Base-by-base conservation (phyloP, 768 basidiomycete species). In the Boletus huronensis region DNA sequence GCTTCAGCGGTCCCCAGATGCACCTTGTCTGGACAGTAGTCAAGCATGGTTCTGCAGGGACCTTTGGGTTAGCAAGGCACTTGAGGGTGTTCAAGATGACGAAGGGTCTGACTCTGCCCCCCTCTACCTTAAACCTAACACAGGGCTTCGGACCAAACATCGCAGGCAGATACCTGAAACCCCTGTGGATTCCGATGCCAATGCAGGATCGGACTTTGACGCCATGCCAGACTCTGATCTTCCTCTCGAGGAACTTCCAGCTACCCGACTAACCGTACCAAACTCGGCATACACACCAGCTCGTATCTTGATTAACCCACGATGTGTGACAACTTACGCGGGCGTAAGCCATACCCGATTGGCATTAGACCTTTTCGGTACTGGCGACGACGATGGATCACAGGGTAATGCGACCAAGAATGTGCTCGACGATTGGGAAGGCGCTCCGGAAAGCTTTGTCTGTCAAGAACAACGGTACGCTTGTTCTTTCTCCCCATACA, bases 1-100 rank as follows among this genome's bases (percentile, higher is more conserved):
- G 0, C 72, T 75, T 0, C 72, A 75, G 1, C 83, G 93, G 52
- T 80, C 82, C 48, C 81, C 88, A 5, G 91, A 96, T 59, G 90
- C 90, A 1, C 75, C 88, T 28, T 99, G 97, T 69, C 81, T 98
- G 64, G 97, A 98, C 70, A 95, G 92, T 65, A 90, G 86, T 35
- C 97, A 99, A 70, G 93, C 95, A 32, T 98, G 92, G 90, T 98
- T 99, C 76, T 99, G 97, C 64, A 76, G 97, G 35, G 97, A 99
- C 70, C 77, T 99, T 36, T 99, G 97, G 97, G 80, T 93, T n/a
- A 81, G 82, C 59, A 88, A 87, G 43, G 96, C 96, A 1, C 76
- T 79, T 26, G 89, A 90, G 46, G 87, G 86, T 17, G 83, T 85
- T 71, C 80, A 78, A 56, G 88, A 82, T 55, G 76, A 77, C 56